Percentiles rank a stretch among this genome's conserved stretches.
Evolutionary conservation across 2,329 filamentous ascomycete species (phyloP).

Genomic region (Ploettnerulaceae sp.): DNA sequence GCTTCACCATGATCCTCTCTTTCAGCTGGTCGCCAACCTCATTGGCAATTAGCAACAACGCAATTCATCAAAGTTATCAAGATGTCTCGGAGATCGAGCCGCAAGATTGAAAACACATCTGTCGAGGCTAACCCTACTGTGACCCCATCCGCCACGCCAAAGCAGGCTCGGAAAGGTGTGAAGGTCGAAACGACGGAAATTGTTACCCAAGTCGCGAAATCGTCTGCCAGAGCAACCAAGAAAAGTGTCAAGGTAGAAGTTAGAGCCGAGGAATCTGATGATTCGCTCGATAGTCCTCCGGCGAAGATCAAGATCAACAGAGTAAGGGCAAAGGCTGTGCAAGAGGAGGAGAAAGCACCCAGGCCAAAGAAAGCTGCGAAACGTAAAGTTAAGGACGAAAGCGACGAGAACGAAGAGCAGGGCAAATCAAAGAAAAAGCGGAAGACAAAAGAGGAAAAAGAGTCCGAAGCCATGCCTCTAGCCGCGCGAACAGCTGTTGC

Average conservation of each 20-base stretch:
- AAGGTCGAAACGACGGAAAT: constrained; percentile 17
- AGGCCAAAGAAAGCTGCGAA: constrained; percentile 26
- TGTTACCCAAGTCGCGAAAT: constrained; percentile 12
- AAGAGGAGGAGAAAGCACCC: constrained; percentile 15
- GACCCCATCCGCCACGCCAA: constrained; percentile 8
- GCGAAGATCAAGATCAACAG: constrained; percentile 18
- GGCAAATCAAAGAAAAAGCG: constrained; percentile 38
- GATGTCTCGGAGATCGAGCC: constrained; percentile 29
- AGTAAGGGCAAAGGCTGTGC: constrained; percentile 20
- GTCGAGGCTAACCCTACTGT: constrained; percentile 3
- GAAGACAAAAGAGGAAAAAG: constrained; percentile 54
- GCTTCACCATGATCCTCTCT: too few species aligned
- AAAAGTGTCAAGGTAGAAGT: constrained; percentile 13
- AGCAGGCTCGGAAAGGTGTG: constrained; percentile 17
- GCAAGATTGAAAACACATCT: constrained; percentile 13
- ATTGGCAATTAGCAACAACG: background rate
- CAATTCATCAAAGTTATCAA: constrained; percentile 12
- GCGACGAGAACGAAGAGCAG: constrained; percentile 24
- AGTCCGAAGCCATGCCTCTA: constrained; percentile 56
- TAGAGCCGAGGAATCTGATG: constrained; percentile 7
- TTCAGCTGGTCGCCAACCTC: too few species aligned
- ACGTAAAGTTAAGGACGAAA: constrained; percentile 27
- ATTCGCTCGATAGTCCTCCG: background rate
- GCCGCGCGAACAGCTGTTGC: constrained; percentile 59
- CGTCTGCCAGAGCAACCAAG: constrained; percentile 12